Evolutionary conservation across 2,329 filamentous ascomycete genomes (phyloP), one percentile per base, ranked within the genome.

Genomic region (Ophiostoma novo-ulmi): DNA sequence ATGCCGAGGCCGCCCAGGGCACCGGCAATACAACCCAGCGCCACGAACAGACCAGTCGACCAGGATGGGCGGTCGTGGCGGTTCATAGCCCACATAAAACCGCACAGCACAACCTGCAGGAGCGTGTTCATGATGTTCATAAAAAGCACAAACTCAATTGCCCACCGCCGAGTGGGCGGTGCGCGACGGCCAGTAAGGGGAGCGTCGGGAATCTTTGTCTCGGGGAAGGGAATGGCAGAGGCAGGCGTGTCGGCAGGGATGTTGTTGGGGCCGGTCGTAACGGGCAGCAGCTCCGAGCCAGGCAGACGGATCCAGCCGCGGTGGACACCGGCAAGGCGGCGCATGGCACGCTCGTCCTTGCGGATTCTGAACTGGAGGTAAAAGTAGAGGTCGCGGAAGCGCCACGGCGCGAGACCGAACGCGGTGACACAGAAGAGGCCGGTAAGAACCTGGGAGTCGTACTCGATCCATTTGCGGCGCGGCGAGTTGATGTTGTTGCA

Each of bases 381-480:
- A 77, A 88, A 93, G 78, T 89, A 95, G 11, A 93, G 80, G 77
- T 97, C 93, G 41, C 93, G 85, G 75, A 94, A 91, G 41, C 93
- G 86, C 93, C 92, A 97, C 0, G 93, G 93, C 1, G 91, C 89
- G 14, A 95, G 84, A 0, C 93, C 93, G 74, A 96, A 94, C 0
- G 89, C 92, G 1, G 92, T 94, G 7, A 96, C 89, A 79, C 92
- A 95, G 83, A 97, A 97, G 0, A 97, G 85, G 0, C 85, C 90
- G 76, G 93, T 96, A 31, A 94, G 81, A 71, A 97, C 90, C 77
- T 97, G 93, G 1, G 90, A 91, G 78, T 93, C 91, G 75, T 88
- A 89, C 79, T 97, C 93, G 74, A 97, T 87, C 93, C 93, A 97
- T 72, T 89, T 89, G 26, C 90, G 84, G n/a, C 92, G 87, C 1